Percentiles rank a stretch among this genome's conserved stretches.
phyloP scores from a whole-genome alignment of 148 eudicot species.

The Chenopodium berlandieri region DNA sequence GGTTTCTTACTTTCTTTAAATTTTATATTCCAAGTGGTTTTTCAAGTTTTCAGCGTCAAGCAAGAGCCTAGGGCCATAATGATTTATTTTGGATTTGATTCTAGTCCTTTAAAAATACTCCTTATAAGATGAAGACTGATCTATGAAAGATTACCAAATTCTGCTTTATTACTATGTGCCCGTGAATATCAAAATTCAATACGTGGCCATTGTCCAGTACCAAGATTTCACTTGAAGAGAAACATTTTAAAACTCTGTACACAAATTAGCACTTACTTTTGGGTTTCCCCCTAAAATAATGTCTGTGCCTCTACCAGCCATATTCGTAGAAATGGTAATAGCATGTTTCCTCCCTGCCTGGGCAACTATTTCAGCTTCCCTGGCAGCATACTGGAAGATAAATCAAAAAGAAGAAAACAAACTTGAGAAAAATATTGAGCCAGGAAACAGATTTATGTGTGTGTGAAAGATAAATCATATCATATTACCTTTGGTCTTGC shows the following conservation, averaged over 20 bases:
- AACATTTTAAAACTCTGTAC: neutral
- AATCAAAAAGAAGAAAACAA: conserved; percentile 13
- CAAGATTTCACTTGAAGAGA: neutral
- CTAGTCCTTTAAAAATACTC: neutral
- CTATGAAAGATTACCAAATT: neutral
- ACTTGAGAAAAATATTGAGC: conserved; percentile 4
- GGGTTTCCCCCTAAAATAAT: conserved; percentile 99
- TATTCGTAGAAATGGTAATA: conserved; percentile 95
- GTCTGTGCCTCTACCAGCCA: conserved; percentile 99
- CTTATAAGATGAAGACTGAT: neutral
- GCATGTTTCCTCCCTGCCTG: conserved; percentile 97
- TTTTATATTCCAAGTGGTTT: no score
- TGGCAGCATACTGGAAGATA: conserved; percentile 81
- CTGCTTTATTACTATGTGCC: neutral
- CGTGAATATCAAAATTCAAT: neutral
- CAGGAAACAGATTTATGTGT: neutral
- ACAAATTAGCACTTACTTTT: conserved; percentile 44
- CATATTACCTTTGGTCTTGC: conserved; percentile 92
- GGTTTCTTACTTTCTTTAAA: no score
- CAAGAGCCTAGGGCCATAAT: no score
- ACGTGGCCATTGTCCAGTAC: neutral
- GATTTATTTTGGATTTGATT: no score
- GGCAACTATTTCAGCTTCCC: conserved; percentile 98
- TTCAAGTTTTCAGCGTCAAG: no score
- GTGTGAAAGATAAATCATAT: neutral